A percentile compares a stretch with the other conserved stretches of the same genome.
Conservation (phyloP, 768 basidiomycete species). For the Xerocomus spinulosus region DNA sequence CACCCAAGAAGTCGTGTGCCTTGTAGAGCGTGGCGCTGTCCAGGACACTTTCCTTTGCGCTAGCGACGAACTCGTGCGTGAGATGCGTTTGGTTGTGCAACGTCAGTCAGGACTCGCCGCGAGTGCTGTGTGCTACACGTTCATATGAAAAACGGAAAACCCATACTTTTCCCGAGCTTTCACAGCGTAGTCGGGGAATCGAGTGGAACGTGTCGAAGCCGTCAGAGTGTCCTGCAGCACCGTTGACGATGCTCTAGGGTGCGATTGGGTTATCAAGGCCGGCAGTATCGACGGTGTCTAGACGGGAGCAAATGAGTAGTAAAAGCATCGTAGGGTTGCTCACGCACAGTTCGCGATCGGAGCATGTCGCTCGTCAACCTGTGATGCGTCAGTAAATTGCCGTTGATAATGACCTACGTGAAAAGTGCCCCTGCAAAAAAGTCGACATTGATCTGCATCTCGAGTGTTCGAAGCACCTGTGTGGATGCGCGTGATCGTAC, state of each 20-base stretch:
- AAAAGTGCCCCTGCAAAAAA: too few relatives aligned
- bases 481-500: too few relatives aligned
- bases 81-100: slow-evolving; percentile 29
- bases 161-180: slow-evolving; percentile 14
- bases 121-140: slow-evolving; percentile 4
- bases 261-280: slow-evolving; percentile 22
- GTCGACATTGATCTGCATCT: too few relatives aligned
- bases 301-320: not conserved
- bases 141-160: not conserved
- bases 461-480: too few relatives aligned
- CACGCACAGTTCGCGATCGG: slow-evolving; percentile 25
- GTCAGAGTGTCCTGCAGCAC: slow-evolving; percentile 26
- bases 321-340: too few relatives aligned
- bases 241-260: slow-evolving; percentile 27
- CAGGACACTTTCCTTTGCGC: slow-evolving; percentile 24
- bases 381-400: too few relatives aligned
- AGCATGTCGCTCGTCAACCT: slow-evolving; percentile 25
- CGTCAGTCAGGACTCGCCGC: slow-evolving; percentile 28
- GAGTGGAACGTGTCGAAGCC: slow-evolving; percentile 15
- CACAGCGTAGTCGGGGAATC: slow-evolving; percentile 5
- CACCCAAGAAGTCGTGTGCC: slow-evolving; percentile 10
- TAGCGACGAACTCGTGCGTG: slow-evolving; percentile 28
- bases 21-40: slow-evolving; percentile 25
- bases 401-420: too few relatives aligned
- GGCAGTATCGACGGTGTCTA: slow-evolving; percentile 19